Evolutionary conservation across 2,329 filamentous ascomycete genomes (phyloP).

Genomic region (Fusarium sp.): DNA sequence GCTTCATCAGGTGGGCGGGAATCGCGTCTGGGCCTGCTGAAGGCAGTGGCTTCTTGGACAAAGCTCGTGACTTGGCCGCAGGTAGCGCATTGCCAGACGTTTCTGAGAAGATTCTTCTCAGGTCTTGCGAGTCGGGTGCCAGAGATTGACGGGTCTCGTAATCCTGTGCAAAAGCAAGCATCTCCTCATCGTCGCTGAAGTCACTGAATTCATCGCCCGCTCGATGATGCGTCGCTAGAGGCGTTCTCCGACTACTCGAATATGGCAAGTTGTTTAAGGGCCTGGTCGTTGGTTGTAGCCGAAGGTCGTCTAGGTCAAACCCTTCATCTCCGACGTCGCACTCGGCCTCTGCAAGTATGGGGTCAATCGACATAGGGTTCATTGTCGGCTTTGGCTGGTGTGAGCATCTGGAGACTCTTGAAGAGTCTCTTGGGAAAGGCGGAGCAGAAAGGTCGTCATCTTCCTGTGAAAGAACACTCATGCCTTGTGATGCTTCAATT

Average conservation of each 20-base stretch:
- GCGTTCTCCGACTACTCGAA: slow-evolving; percentile 30
- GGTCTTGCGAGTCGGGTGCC: slow-evolving; percentile 40
- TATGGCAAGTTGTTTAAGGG: slow-evolving; percentile 18
- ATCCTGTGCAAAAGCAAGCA: slow-evolving; percentile 67
- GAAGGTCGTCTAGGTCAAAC: slow-evolving; percentile 53
- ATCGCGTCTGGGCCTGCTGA: slow-evolving; percentile 53
- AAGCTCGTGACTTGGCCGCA: slow-evolving; percentile 52
- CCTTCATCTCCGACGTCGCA: slow-evolving; percentile 50
- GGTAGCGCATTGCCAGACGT: slow-evolving; percentile 64
- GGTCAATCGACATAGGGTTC: slow-evolving; percentile 6
- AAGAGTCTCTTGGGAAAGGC: slow-evolving; percentile 50
- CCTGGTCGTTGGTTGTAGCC: slow-evolving; percentile 35
- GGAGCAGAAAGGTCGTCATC: slow-evolving; percentile 37
- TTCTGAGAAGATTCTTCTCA: slow-evolving; percentile 61
- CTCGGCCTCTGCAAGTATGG: slow-evolving; percentile 33
- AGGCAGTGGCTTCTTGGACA: slow-evolving; percentile 53
- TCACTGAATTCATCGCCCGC: slow-evolving; percentile 60
- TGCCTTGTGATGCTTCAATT: slow-evolving; percentile 37
- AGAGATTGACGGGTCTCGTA: slow-evolving; percentile 61
- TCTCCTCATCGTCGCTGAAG: slow-evolving; percentile 66
- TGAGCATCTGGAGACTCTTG: slow-evolving; percentile 11
- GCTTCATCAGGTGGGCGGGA: slow-evolving; percentile 71
- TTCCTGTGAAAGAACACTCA: slow-evolving; percentile 47
- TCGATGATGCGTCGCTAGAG: slow-evolving; percentile 42
- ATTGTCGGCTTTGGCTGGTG: slow-evolving; percentile 20